Evolutionary conservation across 2,329 filamentous ascomycete genomes (phyloP), one percentile per base, ranked within the genome.

Genomic region (Delphinella strobiligena): DNA sequence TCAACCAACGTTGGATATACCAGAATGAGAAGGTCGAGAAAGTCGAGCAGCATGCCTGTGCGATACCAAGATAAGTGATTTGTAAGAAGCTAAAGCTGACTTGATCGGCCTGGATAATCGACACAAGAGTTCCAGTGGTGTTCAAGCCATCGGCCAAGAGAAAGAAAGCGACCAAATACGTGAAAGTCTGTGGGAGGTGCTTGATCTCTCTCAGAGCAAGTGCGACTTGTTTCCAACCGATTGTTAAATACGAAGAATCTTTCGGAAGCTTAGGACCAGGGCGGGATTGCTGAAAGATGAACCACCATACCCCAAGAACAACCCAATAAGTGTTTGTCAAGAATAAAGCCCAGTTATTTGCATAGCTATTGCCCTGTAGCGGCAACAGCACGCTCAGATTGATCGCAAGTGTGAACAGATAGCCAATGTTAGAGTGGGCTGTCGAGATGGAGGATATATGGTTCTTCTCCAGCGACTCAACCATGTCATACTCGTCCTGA

Each of bases 91-190:
- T 75, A 55, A 80, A 82, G 3, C 67, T 64, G 3, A 82, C 75
- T 4, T 81, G 69, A 27, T 66, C 65, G 47, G 80, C 81, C 51
- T 82, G 79, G 4, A 81, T 56, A 0, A 76, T 82, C 1, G 61
- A 66, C 19, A 82, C 74, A 17, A 82, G 76, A 0, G 79, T 82
- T 4, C 80, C 74, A 0, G 78, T 80, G 0, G 78, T 82, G 53
- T 82, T 81, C 19, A 82, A 63, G 1, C 72, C 76, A 55, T 82
- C 79, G 12, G 75, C 78, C 0, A 82, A 67, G 2, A 82, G 62
- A 52, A 82, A 82, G 51, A 80, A 82, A 67, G 72, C 75, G 31
- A 75, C 66, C 0, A 82, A 66, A 53, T 81, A 82, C 14, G 80
- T 61, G 19, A 82, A 54, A 46, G 71, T 78, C 57, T 82, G 78